A percentile compares a stretch with the other conserved stretches of the same genome.
phyloP scores from a whole-genome alignment of 2,329 filamentous ascomycete genomes.

The Alternaria sp. region DNA sequence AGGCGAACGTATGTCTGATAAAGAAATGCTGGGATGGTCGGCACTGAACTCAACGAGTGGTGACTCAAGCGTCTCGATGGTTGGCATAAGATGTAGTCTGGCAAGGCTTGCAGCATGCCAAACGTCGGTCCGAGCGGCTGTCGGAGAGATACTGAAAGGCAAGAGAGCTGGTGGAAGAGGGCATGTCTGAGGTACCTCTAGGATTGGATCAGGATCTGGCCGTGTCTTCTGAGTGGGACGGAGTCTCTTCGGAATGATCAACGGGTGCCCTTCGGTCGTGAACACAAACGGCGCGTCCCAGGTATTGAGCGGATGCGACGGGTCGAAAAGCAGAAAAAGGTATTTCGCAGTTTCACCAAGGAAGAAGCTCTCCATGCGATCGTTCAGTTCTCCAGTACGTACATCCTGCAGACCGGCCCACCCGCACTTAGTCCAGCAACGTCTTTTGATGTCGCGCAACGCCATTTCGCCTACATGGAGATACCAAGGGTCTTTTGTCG shows the following conservation, averaged over 20 bases:
- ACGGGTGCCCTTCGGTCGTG: conserved; percentile 92
- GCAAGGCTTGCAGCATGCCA: conserved; percentile 90
- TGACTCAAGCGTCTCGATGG: conserved; percentile 62
- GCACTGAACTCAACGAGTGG: conserved; percentile 61
- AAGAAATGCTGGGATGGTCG: conserved; percentile 60
- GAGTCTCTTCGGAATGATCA: conserved; percentile 72
- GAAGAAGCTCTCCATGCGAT: conserved; percentile 99
- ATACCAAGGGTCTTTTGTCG: conserved; percentile 95
- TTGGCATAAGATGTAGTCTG: conserved; percentile 76
- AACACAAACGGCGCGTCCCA: conserved; percentile 90
- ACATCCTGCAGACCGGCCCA: conserved; percentile 80
- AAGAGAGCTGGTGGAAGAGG: conserved; percentile 65
- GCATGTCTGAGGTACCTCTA: conserved; percentile 62
- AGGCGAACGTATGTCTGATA: conserved; percentile 63
- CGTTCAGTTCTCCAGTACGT: conserved; percentile 76
- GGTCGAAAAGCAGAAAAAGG: conserved; percentile 87
- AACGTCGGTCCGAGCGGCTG: conserved; percentile 78
- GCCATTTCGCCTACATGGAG: conserved; percentile 96
- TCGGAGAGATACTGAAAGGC: conserved; percentile 77
- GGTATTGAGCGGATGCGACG: conserved; percentile 83
- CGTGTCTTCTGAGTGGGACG: conserved; percentile 22
- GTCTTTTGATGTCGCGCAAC: conserved; percentile 80
- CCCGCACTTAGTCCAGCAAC: conserved; percentile 89
- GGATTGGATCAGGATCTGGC: conserved; percentile 11
- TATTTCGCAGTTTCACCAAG: conserved; percentile 97